Evolutionary conservation across 1,139 yeast genomes (phyloP).

Genomic region (Saccharomyces pastorianus): DNA sequence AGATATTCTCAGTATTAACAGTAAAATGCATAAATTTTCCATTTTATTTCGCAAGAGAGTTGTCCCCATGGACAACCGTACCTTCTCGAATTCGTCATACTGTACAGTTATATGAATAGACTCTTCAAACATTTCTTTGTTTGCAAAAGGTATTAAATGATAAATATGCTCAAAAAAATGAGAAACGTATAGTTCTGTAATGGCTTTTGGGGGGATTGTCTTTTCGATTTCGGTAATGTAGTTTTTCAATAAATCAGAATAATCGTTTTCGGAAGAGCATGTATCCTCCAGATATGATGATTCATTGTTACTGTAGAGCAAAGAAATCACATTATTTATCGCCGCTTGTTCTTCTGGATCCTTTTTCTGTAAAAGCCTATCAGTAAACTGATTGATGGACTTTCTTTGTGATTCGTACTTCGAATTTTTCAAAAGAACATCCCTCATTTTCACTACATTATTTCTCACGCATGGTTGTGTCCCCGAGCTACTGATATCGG

Average conservation of each 20-base stretch:
- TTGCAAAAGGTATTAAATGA: constrained; percentile 24
- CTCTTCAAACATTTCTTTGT: constrained; percentile 22
- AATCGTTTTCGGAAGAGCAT: constrained; percentile 16
- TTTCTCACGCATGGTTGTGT: constrained; percentile 14
- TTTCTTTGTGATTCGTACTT: constrained; percentile 14
- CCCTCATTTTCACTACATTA: constrained; percentile 19
- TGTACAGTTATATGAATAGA: constrained; percentile 17
- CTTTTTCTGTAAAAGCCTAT: constrained; percentile 18
- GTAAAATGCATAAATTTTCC: constrained; percentile 22
- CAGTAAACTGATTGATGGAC: constrained; percentile 20
- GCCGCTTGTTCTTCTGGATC: constrained; percentile 9
- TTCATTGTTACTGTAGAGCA: constrained; percentile 10
- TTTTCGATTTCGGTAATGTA: constrained; percentile 18
- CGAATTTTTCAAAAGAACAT: constrained; percentile 18
- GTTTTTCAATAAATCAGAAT: constrained; percentile 21
- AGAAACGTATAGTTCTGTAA: constrained; percentile 18
- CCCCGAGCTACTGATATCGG: constrained; percentile 18
- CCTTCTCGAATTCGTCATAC: constrained; percentile 14
- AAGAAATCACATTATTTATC: constrained; percentile 11
- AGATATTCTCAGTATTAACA: constrained; percentile 24
- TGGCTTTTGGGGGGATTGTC: constrained; percentile 21
- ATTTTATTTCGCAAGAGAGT: constrained; percentile 24
- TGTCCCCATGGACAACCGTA: constrained; percentile 21
- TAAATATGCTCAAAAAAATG: constrained; percentile 25
- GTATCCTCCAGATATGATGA: constrained; percentile 23